Evolutionary conservation across 495 filamentous ascomycete genomes (phyloP), one percentile per base, ranked within the genome.

Genomic region (Aspergillus sclerotiicarbonarius): DNA sequence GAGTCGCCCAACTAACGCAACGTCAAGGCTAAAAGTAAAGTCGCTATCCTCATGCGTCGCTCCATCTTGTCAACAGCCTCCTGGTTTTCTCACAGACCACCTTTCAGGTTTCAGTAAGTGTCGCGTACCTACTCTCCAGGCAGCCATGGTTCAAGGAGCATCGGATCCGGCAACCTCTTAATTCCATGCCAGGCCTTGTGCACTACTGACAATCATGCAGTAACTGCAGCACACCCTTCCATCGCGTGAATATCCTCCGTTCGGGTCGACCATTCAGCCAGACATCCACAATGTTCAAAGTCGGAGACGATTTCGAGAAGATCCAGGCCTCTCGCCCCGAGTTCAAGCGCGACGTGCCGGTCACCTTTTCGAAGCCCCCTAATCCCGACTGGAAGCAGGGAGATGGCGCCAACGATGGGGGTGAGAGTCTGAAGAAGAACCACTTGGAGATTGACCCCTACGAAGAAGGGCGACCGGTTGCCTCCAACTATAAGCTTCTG

Each of bases 401-500:
- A n/a, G 73, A 82, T 19, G 92, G 93, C 45, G 86, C 84, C 30
- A 93, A 90, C 65, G 78, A 87, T 53, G 71, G 72, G 8, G 81
- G 80, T 18, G 79, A 77, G 60, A 73, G 74, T 44, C 68, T 84
- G 58, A 73, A 80, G 43, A 79, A 82, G 56, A 72, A 81, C 13
- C 91, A 95, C 67, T 71, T 94, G 46, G 77, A 87, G 60, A 94
- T 98, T 60, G 86, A 97, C 73, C 93, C 93, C 8, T 85, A 92
- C 64, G 85, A 80, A 44, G 76, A 85, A 15, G 87, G 87, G 20
- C 82, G 93, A 0, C 83, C 87, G 0, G 69, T 83, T 0, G 71
- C 77, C 0, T 85, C 81, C 66, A 97, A 97, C 76, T 98, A 98
- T 78, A 96, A 96, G 75, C 84, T 97, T 10, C 79, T 97, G 16